A percentile compares a stretch with the other conserved stretches of the same genome.
Evolutionary conservation across 768 basidiomycete species (phyloP).

Genomic region (Mycena galericulata): DNA sequence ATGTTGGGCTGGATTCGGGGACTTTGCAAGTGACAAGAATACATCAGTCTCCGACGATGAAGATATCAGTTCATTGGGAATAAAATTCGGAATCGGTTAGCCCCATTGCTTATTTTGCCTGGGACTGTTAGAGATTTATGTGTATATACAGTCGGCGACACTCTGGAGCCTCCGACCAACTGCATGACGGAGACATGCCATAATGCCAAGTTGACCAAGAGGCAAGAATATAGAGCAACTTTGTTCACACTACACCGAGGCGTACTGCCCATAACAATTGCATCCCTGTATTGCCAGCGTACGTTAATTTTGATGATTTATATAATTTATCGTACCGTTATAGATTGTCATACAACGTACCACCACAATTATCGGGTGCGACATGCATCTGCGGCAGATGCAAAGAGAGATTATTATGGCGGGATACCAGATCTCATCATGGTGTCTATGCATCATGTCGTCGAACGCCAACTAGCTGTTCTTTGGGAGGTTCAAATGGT

Average conservation of each 20-base stretch:
- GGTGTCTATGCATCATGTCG: constrained; percentile 11
- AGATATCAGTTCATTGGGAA: neutral
- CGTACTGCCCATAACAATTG: constrained; percentile 1
- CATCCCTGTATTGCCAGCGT: constrained; percentile 10
- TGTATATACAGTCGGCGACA: neutral
- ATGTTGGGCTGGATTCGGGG: constrained; percentile 13
- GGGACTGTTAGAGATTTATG: no score
- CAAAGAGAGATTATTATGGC: constrained; percentile 8
- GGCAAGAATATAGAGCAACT: constrained; percentile 1
- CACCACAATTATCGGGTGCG: constrained; percentile 8
- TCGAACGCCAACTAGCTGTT: neutral
- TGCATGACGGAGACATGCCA: constrained; percentile 1
- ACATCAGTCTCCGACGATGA: neutral
- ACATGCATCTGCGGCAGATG: neutral
- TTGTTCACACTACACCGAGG: constrained; percentile 5
- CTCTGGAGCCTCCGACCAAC: neutral
- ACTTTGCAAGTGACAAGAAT: neutral
- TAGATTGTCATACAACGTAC: constrained; percentile 13
- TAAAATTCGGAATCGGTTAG: neutral
- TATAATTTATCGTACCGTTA: no score
- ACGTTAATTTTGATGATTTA: neutral
- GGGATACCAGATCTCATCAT: neutral
- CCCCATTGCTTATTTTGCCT: neutral
- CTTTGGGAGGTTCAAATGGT: constrained; percentile 13
- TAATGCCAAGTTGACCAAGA: neutral